These are phyloP conservation scores for Phytophthora pini DNA, from an alignment of 352 stramenopile genomes.

Conservation along the genomic window DNA sequence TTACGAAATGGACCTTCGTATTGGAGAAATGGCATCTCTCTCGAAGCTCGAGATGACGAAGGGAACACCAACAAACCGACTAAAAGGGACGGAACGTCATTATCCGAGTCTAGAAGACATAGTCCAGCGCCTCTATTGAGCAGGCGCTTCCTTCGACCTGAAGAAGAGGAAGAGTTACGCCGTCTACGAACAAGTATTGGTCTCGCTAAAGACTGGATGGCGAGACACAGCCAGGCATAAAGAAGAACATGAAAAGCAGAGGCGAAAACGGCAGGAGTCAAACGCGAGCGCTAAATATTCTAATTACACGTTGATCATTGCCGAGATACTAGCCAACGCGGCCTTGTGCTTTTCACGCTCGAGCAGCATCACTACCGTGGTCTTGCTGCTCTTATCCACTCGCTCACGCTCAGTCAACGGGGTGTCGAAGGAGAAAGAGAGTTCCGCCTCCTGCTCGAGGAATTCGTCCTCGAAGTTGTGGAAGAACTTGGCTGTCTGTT, in stretches of 20 bases:
- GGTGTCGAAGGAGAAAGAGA: conserved; percentile 77
- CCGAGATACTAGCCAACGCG: conserved; percentile 73
- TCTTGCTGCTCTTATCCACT: conserved; percentile 66
- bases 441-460: conserved; percentile 72
- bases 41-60: conserved; percentile 25
- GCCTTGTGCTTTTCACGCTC: conserved; percentile 83
- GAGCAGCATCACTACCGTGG: conserved; percentile 82
- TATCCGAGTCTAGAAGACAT: not conserved
- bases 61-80: not conserved
- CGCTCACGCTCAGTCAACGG: conserved; percentile 68
- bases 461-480: conserved; percentile 91
- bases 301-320: conserved; percentile 87
- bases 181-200: conserved; percentile 65
- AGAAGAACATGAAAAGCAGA: not conserved
- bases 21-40: conserved; percentile 66
- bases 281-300: conserved; percentile 55
- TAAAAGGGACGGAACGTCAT: not conserved
- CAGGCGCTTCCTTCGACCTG: conserved; percentile 59
- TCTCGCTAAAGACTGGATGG: conserved; percentile 74
- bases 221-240: conserved; percentile 17
- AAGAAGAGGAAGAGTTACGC: conserved; percentile 64
- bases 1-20: conserved; percentile 50
- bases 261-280: conserved; percentile 7
- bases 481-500: conserved; percentile 76
- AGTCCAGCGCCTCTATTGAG: conserved; percentile 17